Conservation (phyloP, 768 basidiomycete species). For the Postia placenta region DNA sequence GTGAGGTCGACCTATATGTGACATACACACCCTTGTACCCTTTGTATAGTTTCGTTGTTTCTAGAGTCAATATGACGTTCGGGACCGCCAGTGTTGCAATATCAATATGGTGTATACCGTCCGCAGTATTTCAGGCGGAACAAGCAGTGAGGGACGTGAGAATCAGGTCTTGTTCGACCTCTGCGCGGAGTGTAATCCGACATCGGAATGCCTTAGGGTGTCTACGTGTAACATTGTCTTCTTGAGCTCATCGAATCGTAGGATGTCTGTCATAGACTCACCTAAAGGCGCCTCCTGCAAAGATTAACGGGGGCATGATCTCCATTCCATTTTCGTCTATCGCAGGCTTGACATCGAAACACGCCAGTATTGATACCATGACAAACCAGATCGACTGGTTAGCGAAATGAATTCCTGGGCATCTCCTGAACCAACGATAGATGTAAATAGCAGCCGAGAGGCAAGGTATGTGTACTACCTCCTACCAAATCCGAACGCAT, state of each 20-base stretch:
- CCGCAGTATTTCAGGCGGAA: too few relatives aligned
- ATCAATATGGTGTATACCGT: too few relatives aligned
- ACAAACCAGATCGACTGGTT: slow-evolving; percentile 14
- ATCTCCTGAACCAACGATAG: slow-evolving; percentile 7
- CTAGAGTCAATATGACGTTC: too few relatives aligned
- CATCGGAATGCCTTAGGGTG: slow-evolving; percentile 39
- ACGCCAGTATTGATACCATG: slow-evolving; percentile 10
- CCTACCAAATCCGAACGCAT: slow-evolving; percentile 11
- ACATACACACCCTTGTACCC: too few relatives aligned
- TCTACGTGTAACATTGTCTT: background rate
- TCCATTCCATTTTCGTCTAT: slow-evolving; percentile 5
- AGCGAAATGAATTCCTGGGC: slow-evolving; percentile 17
- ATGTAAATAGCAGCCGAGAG: too few relatives aligned
- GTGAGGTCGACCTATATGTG: too few relatives aligned
- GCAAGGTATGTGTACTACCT: background rate
- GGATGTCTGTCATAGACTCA: background rate
- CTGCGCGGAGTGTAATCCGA: slow-evolving; percentile 41
- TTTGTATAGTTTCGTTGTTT: too few relatives aligned
- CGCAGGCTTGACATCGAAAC: slow-evolving; percentile 13
- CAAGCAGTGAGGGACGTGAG: too few relatives aligned
- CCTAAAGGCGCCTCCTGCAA: slow-evolving; percentile 7
- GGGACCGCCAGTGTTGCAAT: too few relatives aligned
- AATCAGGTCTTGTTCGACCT: too few relatives aligned
- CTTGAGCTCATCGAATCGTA: background rate
- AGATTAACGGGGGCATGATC: slow-evolving; percentile 4